Conservation (phyloP, 306 rosid species). For the Arachis hypogaea region DNA sequence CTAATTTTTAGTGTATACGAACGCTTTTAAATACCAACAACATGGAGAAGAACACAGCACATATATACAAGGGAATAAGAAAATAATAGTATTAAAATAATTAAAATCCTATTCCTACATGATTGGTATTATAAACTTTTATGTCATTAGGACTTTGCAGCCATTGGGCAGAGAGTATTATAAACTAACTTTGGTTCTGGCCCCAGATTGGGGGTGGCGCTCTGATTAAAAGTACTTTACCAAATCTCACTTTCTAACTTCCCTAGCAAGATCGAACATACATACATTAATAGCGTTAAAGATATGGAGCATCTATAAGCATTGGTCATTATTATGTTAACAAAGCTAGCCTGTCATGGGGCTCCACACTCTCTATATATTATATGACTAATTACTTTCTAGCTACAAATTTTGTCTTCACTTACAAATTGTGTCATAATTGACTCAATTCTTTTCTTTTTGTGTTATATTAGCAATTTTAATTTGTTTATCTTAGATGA, state of each 20-base stretch:
- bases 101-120: constrained; percentile 27
- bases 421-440: constrained; percentile 36
- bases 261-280: constrained; percentile 41
- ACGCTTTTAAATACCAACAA: neutral
- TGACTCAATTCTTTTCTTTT: constrained; percentile 28
- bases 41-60: neutral
- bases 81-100: constrained; percentile 26
- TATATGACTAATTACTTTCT: constrained; percentile 38
- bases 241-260: constrained; percentile 48
- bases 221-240: constrained; percentile 44
- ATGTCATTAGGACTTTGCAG: constrained; percentile 29
- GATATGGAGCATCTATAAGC: constrained; percentile 39
- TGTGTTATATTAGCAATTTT: constrained; percentile 1
- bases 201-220: constrained; percentile 38
- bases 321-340: constrained; percentile 44
- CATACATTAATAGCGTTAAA: constrained; percentile 5
- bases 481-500: neutral
- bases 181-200: constrained; percentile 37
- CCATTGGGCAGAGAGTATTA: constrained; percentile 41
- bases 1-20: too few species aligned
- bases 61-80: neutral
- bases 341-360: constrained; percentile 46
- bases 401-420: constrained; percentile 50
- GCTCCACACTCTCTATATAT: constrained; percentile 26
- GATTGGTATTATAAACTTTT: constrained; percentile 42